phyloP scores from a whole-genome alignment of 495 filamentous ascomycete species.

The Aspergillus saccharolyticus region DNA sequence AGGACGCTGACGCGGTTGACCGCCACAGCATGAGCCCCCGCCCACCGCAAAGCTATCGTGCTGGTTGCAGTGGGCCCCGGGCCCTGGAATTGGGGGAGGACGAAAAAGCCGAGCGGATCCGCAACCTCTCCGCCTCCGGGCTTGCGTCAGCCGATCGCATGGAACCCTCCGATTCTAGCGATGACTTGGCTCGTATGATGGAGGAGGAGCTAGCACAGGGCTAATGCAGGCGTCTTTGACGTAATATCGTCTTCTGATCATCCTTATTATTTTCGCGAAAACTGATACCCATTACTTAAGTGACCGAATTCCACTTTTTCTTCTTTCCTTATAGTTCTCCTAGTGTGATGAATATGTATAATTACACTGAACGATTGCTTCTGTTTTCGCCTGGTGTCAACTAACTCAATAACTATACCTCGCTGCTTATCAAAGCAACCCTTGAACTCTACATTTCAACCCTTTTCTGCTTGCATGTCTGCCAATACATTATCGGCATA shows the following conservation, averaged over 20 bases:
- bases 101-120: not conserved
- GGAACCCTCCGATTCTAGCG: not conserved
- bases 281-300: not conserved
- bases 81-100: not conserved
- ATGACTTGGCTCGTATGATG: conserved; percentile 22
- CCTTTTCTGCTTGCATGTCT: not conserved
- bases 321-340: not conserved
- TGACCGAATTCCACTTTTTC: not conserved
- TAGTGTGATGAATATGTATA: too few relatives aligned
- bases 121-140: not conserved
- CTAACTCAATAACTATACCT: too few relatives aligned
- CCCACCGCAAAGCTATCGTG: not conserved
- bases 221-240: not conserved
- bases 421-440: not conserved
- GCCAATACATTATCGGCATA: not conserved
- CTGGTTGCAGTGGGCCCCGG: not conserved
- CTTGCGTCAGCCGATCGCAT: conserved; percentile 1
- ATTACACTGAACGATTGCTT: too few relatives aligned
- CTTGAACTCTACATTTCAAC: not conserved
- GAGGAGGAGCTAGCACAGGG: conserved; percentile 22
- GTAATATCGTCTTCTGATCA: not conserved
- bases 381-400: too few relatives aligned
- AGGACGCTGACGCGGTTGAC: conserved; percentile 1
- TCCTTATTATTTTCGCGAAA: not conserved
- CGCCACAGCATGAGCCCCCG: not conserved